A percentile compares a stretch with the other conserved stretches of the same genome.
phyloP scores from a whole-genome alignment of 345 rosid species.

The Iberis pinnata region DNA sequence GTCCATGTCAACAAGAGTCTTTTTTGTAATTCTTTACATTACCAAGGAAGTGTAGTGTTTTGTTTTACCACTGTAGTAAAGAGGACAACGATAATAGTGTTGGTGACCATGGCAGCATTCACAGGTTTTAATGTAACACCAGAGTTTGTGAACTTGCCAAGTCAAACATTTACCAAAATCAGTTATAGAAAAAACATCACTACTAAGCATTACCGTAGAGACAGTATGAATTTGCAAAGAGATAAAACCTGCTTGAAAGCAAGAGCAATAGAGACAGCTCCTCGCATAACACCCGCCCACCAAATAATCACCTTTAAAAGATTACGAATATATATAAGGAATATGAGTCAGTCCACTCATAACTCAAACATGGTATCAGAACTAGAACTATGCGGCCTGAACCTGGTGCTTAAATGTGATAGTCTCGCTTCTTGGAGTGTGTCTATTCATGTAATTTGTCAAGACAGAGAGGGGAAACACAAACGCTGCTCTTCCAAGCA shows the following conservation, averaged over 20 bases:
- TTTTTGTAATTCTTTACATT: background rate
- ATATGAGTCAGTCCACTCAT: too few species aligned
- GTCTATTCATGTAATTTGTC: constrained; percentile 55
- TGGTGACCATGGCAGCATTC: constrained; percentile 63
- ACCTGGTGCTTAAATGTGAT: constrained; percentile 72
- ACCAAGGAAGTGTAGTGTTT: constrained; percentile 11
- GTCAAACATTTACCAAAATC: constrained; percentile 15
- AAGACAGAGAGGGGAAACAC: constrained; percentile 71
- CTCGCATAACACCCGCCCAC: constrained; percentile 97
- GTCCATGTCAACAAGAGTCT: background rate
- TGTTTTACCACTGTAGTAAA: constrained; percentile 59
- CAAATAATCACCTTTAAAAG: constrained; percentile 70
- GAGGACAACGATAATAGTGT: constrained; percentile 60
- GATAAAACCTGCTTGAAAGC: constrained; percentile 81
- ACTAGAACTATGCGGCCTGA: too few species aligned
- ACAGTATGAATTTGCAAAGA: constrained; percentile 4
- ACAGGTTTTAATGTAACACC: constrained; percentile 63
- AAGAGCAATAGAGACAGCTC: constrained; percentile 86
- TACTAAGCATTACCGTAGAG: background rate
- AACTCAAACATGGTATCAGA: too few species aligned
- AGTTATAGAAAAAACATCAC: constrained; percentile 8
- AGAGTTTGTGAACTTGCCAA: constrained; percentile 57
- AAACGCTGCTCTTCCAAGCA: constrained; percentile 74
- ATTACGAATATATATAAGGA: too few species aligned
- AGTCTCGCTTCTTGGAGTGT: constrained; percentile 33